These are phyloP conservation scores for Pyrrhoderma lamaoense DNA, from an alignment of 1,284 basidiomycete genomes.

Conservation along the genomic window DNA sequence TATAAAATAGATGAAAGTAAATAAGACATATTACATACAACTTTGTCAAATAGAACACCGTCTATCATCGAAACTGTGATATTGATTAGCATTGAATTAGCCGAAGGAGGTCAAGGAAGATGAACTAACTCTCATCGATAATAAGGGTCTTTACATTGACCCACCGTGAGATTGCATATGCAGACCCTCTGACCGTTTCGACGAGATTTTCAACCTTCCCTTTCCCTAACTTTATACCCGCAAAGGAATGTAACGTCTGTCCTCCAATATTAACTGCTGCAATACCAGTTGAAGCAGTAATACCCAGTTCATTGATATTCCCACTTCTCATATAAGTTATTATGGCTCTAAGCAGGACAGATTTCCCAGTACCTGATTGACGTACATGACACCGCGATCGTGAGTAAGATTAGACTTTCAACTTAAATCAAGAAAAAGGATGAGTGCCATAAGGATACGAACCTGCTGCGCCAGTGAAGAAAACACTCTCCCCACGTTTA, in stretches of 20 bases:
- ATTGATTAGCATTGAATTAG: neutral
- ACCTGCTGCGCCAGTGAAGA: conserved; percentile 80
- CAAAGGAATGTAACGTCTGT: conserved; percentile 48
- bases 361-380: conserved; percentile 39
- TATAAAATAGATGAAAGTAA: conserved; percentile 21
- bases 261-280: conserved; percentile 50
- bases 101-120: neutral
- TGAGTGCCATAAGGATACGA: conserved; percentile 17
- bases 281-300: conserved; percentile 45
- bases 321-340: conserved; percentile 26
- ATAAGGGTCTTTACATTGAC: conserved; percentile 44
- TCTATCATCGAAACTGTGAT: conserved; percentile 52
- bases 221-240: conserved; percentile 42
- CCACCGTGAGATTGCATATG: conserved; percentile 43
- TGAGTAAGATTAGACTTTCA: neutral
- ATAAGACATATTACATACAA: conserved; percentile 40
- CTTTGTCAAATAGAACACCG: conserved; percentile 57
- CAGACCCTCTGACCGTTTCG: conserved; percentile 32
- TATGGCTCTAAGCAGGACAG: conserved; percentile 41
- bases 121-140: conserved; percentile 59
- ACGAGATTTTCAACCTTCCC: conserved; percentile 30
- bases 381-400: conserved; percentile 4
- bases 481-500: conserved; percentile 54
- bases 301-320: conserved; percentile 37
- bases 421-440: neutral